Conservation (phyloP, 192 early-diverging fungal species). For the Gonapodya sp. region DNA sequence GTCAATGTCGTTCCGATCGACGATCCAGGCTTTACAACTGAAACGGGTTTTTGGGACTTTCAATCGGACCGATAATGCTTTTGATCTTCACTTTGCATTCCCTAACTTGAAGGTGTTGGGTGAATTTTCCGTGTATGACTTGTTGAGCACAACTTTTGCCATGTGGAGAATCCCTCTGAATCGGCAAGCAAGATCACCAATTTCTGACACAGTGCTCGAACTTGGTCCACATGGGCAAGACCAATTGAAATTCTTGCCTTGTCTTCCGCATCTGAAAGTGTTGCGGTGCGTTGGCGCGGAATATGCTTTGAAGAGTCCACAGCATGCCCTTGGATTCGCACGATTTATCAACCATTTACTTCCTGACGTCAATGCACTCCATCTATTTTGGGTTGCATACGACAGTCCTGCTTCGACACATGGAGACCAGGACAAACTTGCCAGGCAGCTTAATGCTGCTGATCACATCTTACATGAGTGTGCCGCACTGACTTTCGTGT, state of each 20-base stretch:
- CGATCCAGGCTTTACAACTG: neutral
- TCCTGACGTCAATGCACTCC: neutral
- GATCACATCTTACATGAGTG: neutral
- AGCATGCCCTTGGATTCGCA: neutral
- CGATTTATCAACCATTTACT: neutral
- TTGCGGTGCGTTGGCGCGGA: neutral
- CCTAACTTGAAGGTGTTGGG: neutral
- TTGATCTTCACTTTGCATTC: neutral
- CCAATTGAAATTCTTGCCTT: neutral
- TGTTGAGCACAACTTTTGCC: no score
- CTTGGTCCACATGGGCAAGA: neutral
- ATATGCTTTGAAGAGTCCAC: neutral
- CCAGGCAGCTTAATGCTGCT: no score
- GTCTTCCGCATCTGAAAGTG: neutral
- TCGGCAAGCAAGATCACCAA: neutral
- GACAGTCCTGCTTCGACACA: neutral
- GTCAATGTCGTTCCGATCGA: neutral
- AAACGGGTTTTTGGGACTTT: neutral
- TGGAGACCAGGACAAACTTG: neutral
- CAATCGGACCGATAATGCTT: neutral
- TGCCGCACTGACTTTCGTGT: neutral
- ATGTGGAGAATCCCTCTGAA: neutral
- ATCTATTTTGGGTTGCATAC: neutral
- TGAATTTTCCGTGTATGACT: no score
- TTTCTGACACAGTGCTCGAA: neutral